Percentiles rank a stretch among this genome's conserved stretches.
Conservation (phyloP, 805 yeast genomes). For the Diddensiella santjacobensis region DNA sequence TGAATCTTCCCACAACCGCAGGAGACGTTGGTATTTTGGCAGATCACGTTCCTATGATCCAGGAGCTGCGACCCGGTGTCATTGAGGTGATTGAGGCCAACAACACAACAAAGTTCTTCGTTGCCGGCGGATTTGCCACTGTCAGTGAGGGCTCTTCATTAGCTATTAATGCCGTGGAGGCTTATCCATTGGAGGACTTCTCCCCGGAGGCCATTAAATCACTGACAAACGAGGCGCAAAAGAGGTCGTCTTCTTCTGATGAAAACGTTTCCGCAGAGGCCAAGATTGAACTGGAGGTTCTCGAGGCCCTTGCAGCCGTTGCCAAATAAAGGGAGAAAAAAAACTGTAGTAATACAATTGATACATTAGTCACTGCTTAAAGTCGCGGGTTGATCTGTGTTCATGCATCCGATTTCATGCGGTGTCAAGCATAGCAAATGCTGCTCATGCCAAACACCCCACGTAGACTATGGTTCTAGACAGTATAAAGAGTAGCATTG, state of each 20-base stretch:
- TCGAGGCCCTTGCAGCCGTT: constrained; percentile 86
- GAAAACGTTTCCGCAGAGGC: constrained; percentile 93
- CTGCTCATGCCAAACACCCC: too few relatives aligned
- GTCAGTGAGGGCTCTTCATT: constrained; percentile 92
- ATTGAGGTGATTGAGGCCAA: constrained; percentile 83
- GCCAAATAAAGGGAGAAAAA: constrained; percentile 57
- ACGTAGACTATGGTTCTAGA: too few relatives aligned
- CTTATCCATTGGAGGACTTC: constrained; percentile 85
- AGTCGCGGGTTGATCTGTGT: too few relatives aligned
- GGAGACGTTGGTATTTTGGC: constrained; percentile 98
- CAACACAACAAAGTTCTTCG: constrained; percentile 72
- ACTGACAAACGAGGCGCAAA: constrained; percentile 89
- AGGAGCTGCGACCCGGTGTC: constrained; percentile 93
- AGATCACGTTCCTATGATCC: constrained; percentile 95
- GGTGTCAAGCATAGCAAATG: too few relatives aligned
- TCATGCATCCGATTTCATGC: too few relatives aligned
- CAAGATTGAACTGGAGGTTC: constrained; percentile 89
- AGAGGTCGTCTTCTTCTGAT: constrained; percentile 75
- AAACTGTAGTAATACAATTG: not conserved
- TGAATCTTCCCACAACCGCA: constrained; percentile 90
- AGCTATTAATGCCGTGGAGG: constrained; percentile 91
- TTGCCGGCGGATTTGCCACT: constrained; percentile 94
- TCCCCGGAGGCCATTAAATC: constrained; percentile 73
- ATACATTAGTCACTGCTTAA: too few relatives aligned
- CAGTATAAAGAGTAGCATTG: too few relatives aligned